Base-by-base conservation (phyloP, 2,329 filamentous ascomycete genomes). In the Colletotrichum sp. region DNA sequence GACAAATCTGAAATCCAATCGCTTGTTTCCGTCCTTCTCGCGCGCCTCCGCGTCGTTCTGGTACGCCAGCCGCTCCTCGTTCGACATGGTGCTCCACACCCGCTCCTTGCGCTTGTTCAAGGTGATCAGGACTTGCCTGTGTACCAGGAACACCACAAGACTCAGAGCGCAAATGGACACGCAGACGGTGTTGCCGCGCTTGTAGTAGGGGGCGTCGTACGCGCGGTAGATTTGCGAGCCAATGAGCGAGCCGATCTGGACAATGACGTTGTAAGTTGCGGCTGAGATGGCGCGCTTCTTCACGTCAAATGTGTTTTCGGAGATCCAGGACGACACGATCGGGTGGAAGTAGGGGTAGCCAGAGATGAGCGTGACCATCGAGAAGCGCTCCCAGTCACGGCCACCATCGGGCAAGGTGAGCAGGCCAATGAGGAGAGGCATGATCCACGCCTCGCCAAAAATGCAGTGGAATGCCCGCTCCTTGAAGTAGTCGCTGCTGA, bases 341-440 rank as follows among this genome's bases (percentile, higher is more conserved):
- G 90, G 89, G 77, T 92, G 90, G 69, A 91, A 89, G 78, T 92
- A 92, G 0, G 90, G 90, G 73, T 89, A 87, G 3, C 89, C 89
- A 13, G 89, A 85, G 36, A 92, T 85, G 52, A 92, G 79, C 1
- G 88, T 89, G 18, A 89, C 84, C 34, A 91, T 80, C 2, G 85
- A 82, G 83, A 87, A 92, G 18, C 89, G 83, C 1, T 82, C 82
- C 90, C 91, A 92, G 36, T 88, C 83, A 24, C 86, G 85, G 1
- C 86, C 87, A 24, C 83, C 83, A 26, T 83, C 79, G 3, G 84
- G 82, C 81, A 88, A 43, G 75, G 85, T 78, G 75, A 85, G 78
- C 67, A 92, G 81, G 0, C 88, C 87, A 2, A 88, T 81, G 16
- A 92, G 83, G 75, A 89, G 89, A 0, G 90, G 90, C n/a, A 92